Percentiles rank a stretch among this genome's conserved stretches.
phyloP scores from a whole-genome alignment of 202 grass and related monocot genomes.

The Setaria italica region DNA sequence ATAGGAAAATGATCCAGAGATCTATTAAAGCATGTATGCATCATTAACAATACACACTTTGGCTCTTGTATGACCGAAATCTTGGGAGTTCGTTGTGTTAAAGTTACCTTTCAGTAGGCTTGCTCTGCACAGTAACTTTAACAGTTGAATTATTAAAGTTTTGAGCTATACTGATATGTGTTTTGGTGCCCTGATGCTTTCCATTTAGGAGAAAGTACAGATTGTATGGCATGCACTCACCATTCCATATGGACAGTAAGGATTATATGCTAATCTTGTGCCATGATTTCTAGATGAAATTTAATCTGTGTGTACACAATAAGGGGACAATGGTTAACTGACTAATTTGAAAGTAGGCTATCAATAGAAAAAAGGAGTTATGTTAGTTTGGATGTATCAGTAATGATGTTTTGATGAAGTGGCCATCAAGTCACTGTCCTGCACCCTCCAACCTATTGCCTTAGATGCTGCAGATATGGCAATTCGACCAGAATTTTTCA shows the following conservation, averaged over 20 bases:
- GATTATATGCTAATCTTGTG: background rate
- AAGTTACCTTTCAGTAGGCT: background rate
- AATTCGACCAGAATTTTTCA: background rate
- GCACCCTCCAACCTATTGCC: background rate
- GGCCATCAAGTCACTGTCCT: background rate
- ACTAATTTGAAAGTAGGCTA: background rate
- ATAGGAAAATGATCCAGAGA: background rate
- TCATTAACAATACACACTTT: background rate
- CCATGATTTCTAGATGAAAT: background rate
- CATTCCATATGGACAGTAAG: slow-evolving; percentile 14
- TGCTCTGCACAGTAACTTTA: background rate
- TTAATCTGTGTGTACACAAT: background rate
- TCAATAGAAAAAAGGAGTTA: background rate
- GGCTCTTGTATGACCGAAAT: slow-evolving; percentile 19
- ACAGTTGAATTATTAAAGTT: background rate
- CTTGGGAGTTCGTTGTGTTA: slow-evolving; percentile 17
- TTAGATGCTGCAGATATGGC: background rate
- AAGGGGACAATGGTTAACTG: background rate
- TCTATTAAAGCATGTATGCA: background rate
- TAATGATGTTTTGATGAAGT: background rate
- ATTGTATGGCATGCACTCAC: background rate
- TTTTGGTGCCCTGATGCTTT: background rate
- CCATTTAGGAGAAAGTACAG: background rate
- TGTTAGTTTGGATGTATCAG: background rate
- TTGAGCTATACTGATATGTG: background rate